phyloP scores from a whole-genome alignment of 2,329 filamentous ascomycete species.

The Didymella pinodella region DNA sequence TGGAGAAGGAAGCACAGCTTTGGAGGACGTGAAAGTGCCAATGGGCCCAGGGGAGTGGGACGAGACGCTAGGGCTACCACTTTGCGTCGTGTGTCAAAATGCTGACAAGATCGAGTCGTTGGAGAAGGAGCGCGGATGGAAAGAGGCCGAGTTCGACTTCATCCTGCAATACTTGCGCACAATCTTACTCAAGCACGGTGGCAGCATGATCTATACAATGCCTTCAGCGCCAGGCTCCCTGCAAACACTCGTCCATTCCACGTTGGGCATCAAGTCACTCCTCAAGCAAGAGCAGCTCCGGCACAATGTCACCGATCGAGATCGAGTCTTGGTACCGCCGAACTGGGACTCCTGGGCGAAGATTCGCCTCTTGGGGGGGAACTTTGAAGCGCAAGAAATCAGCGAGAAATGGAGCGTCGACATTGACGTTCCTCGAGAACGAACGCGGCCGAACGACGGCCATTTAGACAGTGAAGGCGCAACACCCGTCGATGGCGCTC shows the following conservation, averaged over 20 bases:
- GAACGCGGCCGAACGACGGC: conserved; percentile 36
- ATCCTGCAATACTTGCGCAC: conserved; percentile 93
- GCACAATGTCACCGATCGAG: conserved; percentile 87
- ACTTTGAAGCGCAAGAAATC: conserved; percentile 88
- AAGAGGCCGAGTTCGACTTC: conserved; percentile 95
- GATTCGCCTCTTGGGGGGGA: conserved; percentile 88
- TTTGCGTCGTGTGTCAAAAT: conserved; percentile 96
- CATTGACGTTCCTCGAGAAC: conserved; percentile 62
- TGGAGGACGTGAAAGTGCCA: conserved; percentile 65
- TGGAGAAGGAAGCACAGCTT: conserved; percentile 38
- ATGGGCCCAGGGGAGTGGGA: conserved; percentile 93
- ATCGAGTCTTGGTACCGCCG: conserved; percentile 91
- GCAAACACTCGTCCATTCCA: conserved; percentile 82
- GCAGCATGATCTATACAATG: conserved; percentile 62
- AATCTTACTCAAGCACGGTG: conserved; percentile 77
- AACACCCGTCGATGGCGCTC: conserved; percentile 20
- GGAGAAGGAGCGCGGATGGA: conserved; percentile 90
- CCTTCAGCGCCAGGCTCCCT: conserved; percentile 72
- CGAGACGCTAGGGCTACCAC: conserved; percentile 81
- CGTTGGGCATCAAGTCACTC: conserved; percentile 83
- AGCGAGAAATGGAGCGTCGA: conserved; percentile 87
- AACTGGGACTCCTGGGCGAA: conserved; percentile 99
- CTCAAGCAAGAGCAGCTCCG: conserved; percentile 59
- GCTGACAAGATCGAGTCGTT: conserved; percentile 90
- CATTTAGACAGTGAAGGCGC: conserved; percentile 24